Evolutionary conservation across 2,329 filamentous ascomycete genomes (phyloP).

Genomic region (Talaromyces sp.): DNA sequence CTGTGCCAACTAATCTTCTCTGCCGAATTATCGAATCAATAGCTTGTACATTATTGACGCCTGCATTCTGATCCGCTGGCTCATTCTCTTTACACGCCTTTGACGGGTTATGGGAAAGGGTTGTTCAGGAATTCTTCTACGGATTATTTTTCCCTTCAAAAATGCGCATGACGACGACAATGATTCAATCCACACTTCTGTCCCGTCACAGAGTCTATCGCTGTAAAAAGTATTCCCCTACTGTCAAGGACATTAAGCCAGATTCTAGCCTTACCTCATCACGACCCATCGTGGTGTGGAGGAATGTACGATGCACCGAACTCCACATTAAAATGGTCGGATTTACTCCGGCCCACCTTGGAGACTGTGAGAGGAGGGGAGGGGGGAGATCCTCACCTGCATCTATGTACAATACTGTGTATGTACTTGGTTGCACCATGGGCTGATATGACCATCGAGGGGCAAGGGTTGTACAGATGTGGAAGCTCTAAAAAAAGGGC

Average conservation of each 20-base stretch:
- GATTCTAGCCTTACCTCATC: constrained; percentile 7
- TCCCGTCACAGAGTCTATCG: background rate
- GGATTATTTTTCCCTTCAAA: constrained; percentile 5
- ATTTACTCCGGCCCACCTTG: constrained; percentile 2
- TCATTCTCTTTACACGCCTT: background rate
- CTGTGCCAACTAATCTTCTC: too few species aligned
- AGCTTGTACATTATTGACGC: constrained; percentile 23
- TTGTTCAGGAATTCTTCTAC: background rate
- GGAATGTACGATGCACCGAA: constrained; percentile 10
- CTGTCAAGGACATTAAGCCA: too few species aligned
- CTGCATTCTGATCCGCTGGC: constrained; percentile 14
- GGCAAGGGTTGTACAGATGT: background rate
- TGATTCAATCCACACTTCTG: background rate
- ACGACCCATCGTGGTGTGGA: constrained; percentile 11
- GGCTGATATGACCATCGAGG: background rate
- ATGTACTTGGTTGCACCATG: background rate
- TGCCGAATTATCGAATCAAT: constrained; percentile 17
- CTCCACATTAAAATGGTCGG: constrained; percentile 7
- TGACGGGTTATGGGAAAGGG: background rate
- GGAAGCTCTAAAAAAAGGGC: background rate
- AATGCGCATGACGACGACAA: constrained; percentile 22
- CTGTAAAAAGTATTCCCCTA: background rate
- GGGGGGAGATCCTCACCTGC: background rate
- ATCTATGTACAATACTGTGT: background rate
- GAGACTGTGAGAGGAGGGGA: background rate